A percentile compares a stretch with the other conserved stretches of the same genome.
Conservation (phyloP, 306 rosid genomes). For the Cicer arietinum region DNA sequence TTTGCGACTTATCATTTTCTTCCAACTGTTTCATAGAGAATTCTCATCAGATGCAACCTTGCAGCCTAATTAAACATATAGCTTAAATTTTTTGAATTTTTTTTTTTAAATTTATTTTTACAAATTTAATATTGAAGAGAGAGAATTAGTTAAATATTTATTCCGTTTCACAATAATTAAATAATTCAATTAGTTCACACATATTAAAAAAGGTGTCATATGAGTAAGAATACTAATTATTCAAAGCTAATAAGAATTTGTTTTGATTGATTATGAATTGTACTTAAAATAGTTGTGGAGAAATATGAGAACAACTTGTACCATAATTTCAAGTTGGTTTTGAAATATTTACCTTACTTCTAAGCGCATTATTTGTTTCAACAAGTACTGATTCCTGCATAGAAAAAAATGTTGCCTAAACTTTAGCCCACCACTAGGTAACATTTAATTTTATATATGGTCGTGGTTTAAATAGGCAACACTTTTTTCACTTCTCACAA, state of each 20-base stretch:
- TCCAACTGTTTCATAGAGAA: constrained; percentile 57
- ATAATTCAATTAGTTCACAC: no score
- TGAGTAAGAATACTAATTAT: no score
- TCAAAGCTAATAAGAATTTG: no score
- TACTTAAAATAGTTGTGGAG: not conserved
- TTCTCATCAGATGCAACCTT: constrained; percentile 4
- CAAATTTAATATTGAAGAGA: no score
- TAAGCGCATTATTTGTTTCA: constrained; percentile 63
- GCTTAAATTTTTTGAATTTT: not conserved
- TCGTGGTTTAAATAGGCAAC: not conserved
- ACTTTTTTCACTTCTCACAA: not conserved
- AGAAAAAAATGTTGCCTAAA: not conserved
- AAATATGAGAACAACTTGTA: not conserved
- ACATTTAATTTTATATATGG: not conserved
- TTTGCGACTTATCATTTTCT: constrained; percentile 53
- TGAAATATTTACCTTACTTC: constrained; percentile 63
- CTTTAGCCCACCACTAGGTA: not conserved
- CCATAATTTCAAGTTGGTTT: not conserved
- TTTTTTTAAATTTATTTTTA: not conserved
- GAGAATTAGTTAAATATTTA: no score
- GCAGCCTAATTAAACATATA: not conserved
- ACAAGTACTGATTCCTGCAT: constrained; percentile 73
- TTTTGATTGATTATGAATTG: no score
- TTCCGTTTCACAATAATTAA: no score
- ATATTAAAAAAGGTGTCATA: no score